Evolutionary conservation across 768 basidiomycete species (phyloP).

Genomic region (Leccinum subgranulosum): DNA sequence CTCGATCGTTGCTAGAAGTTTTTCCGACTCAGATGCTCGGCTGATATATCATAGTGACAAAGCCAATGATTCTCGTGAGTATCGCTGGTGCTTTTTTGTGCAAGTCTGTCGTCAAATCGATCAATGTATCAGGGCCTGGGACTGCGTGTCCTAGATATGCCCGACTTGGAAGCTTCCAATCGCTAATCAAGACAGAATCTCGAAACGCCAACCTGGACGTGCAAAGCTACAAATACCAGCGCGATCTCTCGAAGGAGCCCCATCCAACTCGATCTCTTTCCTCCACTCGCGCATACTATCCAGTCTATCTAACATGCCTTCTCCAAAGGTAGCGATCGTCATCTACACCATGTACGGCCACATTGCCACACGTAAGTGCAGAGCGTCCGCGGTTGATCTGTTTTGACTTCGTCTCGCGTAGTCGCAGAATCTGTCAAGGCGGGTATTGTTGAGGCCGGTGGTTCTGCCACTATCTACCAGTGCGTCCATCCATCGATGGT

Average conservation of each 20-base stretch:
- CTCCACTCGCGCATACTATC: background rate
- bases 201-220: background rate
- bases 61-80: conserved; percentile 16
- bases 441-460: conserved; percentile 49
- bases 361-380: conserved; percentile 58
- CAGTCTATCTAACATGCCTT: conserved; percentile 35
- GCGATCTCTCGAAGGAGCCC: background rate
- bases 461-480: conserved; percentile 54
- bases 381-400: background rate
- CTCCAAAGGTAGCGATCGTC: conserved; percentile 59
- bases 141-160: conserved; percentile 12
- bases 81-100: conserved; percentile 6
- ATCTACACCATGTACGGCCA: conserved; percentile 78
- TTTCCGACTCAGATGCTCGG: background rate
- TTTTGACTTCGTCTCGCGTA: conserved; percentile 26
- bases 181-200: conserved; percentile 1
- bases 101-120: background rate
- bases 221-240: conserved; percentile 14
- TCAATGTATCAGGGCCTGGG: background rate
- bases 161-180: background rate
- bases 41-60: background rate
- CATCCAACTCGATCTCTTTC: background rate
- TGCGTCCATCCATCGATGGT: conserved; percentile 30
- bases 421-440: conserved; percentile 58
- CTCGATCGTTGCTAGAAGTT: background rate